Percentiles rank a stretch among this genome's conserved stretches.
Conservation (phyloP, 495 filamentous ascomycete genomes). For the Baudoinia panamericana region DNA sequence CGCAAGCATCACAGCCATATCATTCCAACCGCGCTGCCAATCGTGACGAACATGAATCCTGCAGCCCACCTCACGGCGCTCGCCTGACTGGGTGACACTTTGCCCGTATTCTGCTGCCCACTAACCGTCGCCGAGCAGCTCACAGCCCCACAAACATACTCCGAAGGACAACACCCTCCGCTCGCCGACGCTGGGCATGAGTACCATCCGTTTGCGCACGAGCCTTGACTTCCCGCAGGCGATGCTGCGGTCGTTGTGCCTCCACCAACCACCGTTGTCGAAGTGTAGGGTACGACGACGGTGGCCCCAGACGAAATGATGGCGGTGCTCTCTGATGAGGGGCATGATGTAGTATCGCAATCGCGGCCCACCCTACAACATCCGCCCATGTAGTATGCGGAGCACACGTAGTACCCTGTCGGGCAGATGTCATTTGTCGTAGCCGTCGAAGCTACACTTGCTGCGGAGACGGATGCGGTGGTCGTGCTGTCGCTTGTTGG, state of each 20-base stretch:
- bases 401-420: constrained; percentile 63
- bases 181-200: constrained; percentile 50
- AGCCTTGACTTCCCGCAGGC: constrained; percentile 18
- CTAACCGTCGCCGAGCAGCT: constrained; percentile 53
- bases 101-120: constrained; percentile 43
- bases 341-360: constrained; percentile 60
- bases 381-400: constrained; percentile 50
- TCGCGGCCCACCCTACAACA: constrained; percentile 75
- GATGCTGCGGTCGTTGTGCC: neutral
- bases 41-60: constrained; percentile 9
- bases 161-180: constrained; percentile 68
- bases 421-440: constrained; percentile 42
- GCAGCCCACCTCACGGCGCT: constrained; percentile 14
- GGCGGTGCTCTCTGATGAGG: constrained; percentile 34
- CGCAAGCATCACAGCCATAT: constrained; percentile 9
- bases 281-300: constrained; percentile 47
- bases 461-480: constrained; percentile 4
- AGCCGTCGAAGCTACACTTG: constrained; percentile 19
- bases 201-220: constrained; percentile 68
- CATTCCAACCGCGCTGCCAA: constrained; percentile 19
- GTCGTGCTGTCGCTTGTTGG: constrained; percentile 35
- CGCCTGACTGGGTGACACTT: constrained; percentile 36
- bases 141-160: constrained; percentile 53
- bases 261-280: constrained; percentile 5
- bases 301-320: constrained; percentile 52